phyloP scores from a whole-genome alignment of 495 filamentous ascomycete species.

The Annulohypoxylon nitens region DNA sequence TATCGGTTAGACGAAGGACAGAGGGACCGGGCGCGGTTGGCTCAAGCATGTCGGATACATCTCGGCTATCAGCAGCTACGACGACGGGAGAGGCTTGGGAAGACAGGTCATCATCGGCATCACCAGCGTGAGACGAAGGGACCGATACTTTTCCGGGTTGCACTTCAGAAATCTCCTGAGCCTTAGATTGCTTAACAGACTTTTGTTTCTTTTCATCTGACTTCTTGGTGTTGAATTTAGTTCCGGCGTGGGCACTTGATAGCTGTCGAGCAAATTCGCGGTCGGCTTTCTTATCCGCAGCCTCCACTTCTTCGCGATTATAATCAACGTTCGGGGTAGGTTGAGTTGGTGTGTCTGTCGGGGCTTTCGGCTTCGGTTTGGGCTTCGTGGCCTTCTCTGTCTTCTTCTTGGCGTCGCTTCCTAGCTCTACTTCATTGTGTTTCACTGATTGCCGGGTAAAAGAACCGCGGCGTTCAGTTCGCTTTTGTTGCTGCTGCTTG shows the following conservation, averaged over 20 bases:
- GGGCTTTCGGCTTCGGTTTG: conserved; percentile 50
- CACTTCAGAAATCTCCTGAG: conserved; percentile 56
- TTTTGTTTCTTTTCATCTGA: conserved; percentile 70
- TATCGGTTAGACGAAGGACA: conserved; percentile 79
- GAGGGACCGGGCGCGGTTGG: conserved; percentile 74
- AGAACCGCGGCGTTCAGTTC: conserved; percentile 45
- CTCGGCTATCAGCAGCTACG: conserved; percentile 65
- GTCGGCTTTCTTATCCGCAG: conserved; percentile 70
- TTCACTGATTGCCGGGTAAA: conserved; percentile 51
- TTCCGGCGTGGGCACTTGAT: conserved; percentile 73
- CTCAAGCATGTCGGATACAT: conserved; percentile 91
- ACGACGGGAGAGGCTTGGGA: conserved; percentile 70
- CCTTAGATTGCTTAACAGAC: conserved; percentile 68
- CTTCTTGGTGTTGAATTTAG: conserved; percentile 66
- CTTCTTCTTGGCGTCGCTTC: conserved; percentile 49
- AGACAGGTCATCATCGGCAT: conserved; percentile 87
- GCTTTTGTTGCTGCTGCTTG: conserved; percentile 61
- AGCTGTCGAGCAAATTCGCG: conserved; percentile 81
- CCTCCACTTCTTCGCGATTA: conserved; percentile 46
- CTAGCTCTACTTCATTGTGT: conserved; percentile 51
- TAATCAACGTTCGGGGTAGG: conserved; percentile 33
- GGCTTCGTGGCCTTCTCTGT: conserved; percentile 47
- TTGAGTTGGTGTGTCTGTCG: conserved; percentile 36
- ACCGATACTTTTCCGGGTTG: conserved; percentile 60
- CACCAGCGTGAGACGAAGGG: conserved; percentile 80